These are phyloP conservation scores for Linum tenue DNA, from an alignment of 345 rosid species.

Conservation along the genomic window DNA sequence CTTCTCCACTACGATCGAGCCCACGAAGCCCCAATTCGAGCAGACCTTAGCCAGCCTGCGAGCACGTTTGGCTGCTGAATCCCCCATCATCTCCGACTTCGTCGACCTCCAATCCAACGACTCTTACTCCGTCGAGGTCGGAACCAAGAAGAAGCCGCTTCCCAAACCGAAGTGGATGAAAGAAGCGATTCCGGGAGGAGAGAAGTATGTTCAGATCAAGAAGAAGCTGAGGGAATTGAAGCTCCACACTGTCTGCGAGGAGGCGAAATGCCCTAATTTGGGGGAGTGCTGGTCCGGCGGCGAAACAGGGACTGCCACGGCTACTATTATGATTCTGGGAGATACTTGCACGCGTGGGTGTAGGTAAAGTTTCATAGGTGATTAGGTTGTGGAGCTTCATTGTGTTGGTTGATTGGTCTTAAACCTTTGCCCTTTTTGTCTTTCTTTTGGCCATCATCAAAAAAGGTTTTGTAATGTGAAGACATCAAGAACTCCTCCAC, in stretches of 20 bases:
- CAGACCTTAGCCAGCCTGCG: conserved; percentile 68
- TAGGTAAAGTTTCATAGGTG: conserved; percentile 33
- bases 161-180: conserved; percentile 99
- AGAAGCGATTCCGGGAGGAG: conserved; percentile 87
- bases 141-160: conserved; percentile 86
- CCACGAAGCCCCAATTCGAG: conserved; percentile 33
- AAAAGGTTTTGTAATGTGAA: conserved; percentile 87
- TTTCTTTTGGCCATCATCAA: background rate
- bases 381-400: background rate
- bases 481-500: conserved; percentile 89
- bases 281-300: conserved; percentile 99
- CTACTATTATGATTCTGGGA: conserved; percentile 91
- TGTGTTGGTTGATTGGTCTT: background rate
- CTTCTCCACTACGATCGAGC: conserved; percentile 33
- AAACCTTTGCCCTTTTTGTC: background rate
- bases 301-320: conserved; percentile 94
- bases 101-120: conserved; percentile 28
- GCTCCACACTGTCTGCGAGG: conserved; percentile 97
- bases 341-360: conserved; percentile 97
- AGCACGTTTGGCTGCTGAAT: conserved; percentile 66
- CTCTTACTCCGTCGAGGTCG: conserved; percentile 81
- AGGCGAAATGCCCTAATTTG: conserved; percentile 88
- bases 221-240: conserved; percentile 82
- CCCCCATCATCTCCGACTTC: conserved; percentile 63
- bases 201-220: conserved; percentile 94